Evolutionary conservation across 129 eudicot species (phyloP).

Genomic region (Flaveria linearis): DNA sequence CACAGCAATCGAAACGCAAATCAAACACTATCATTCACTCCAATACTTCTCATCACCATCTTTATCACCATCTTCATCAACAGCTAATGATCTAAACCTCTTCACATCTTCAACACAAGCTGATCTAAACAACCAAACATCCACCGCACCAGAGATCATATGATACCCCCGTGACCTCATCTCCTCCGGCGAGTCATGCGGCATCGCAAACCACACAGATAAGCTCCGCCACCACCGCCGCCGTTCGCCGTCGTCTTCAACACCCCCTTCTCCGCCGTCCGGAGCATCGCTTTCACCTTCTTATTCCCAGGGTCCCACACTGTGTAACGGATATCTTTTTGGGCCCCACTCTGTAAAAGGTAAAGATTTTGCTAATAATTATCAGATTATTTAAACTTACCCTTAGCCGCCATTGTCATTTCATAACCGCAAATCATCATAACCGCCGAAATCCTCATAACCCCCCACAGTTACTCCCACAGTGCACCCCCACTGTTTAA

Average conservation of each 20-base stretch:
- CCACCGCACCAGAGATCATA: conserved; percentile 81
- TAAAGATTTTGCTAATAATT: too few species aligned
- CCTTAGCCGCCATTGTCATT: too few species aligned
- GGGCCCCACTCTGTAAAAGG: too few species aligned
- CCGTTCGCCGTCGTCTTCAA: conserved; percentile 31
- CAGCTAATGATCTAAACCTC: neutral
- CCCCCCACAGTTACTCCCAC: too few species aligned
- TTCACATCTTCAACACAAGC: conserved; percentile 46
- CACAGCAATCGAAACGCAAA: neutral
- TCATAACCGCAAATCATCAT: too few species aligned
- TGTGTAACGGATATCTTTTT: too few species aligned
- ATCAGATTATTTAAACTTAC: too few species aligned
- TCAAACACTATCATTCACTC: conserved; percentile 7
- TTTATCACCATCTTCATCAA: neutral
- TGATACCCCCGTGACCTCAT: conserved; percentile 76
- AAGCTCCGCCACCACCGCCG: conserved; percentile 33
- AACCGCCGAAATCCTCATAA: too few species aligned
- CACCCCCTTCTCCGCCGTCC: conserved; percentile 71
- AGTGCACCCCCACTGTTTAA: too few species aligned
- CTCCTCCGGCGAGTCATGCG: conserved; percentile 58
- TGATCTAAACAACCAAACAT: conserved; percentile 65
- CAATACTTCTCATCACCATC: conserved; percentile 14
- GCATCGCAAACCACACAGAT: conserved; percentile 73
- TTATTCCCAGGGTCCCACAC: conserved; percentile 95
- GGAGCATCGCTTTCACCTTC: conserved; percentile 76